phyloP scores from a whole-genome alignment of 1,139 yeast species.

The Candida tetrigidarum region DNA sequence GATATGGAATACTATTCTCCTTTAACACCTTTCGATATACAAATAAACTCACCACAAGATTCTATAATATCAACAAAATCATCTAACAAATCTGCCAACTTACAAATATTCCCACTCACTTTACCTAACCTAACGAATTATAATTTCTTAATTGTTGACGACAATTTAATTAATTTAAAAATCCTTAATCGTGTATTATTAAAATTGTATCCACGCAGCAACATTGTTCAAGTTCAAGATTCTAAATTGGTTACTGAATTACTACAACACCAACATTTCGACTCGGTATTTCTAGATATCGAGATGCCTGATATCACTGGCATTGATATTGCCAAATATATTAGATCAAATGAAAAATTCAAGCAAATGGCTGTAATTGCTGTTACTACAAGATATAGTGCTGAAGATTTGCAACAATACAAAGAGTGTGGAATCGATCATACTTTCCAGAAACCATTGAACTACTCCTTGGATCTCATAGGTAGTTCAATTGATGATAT shows the following conservation, averaged over 20 bases:
- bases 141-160: constrained; percentile 46
- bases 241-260: constrained; percentile 32
- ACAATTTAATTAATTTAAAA: constrained; percentile 45
- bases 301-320: constrained; percentile 54
- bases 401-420: constrained; percentile 34
- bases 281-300: constrained; percentile 46
- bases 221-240: constrained; percentile 33
- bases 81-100: constrained; percentile 3
- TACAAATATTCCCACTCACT: constrained; percentile 10
- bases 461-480: constrained; percentile 21
- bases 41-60: constrained; percentile 6
- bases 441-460: constrained; percentile 48
- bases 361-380: constrained; percentile 41
- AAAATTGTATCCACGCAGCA: constrained; percentile 40
- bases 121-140: constrained; percentile 28
- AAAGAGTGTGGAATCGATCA: constrained; percentile 42
- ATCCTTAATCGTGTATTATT: constrained; percentile 37
- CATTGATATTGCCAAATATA: constrained; percentile 37
- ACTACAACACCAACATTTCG: constrained; percentile 29
- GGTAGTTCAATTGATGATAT: constrained; percentile 15
- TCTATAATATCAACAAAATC: constrained; percentile 9
- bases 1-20: constrained; percentile 15
- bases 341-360: constrained; percentile 25
- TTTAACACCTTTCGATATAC: constrained; percentile 17
- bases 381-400: constrained; percentile 41